Conservation (phyloP, 441 rosid genomes). For the Melianthus villosus region DNA sequence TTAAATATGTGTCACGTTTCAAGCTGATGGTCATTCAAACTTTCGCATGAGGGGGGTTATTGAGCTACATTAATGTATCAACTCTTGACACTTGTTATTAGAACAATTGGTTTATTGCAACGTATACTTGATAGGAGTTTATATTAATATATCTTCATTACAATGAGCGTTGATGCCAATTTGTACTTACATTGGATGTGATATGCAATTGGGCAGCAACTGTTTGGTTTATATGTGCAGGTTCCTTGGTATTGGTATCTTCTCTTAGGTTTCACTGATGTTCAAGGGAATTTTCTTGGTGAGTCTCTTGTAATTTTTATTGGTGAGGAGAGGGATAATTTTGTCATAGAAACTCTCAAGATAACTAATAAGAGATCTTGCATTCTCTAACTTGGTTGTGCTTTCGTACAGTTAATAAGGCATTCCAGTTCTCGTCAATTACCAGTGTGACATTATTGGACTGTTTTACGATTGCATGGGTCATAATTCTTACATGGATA, state of each 20-base stretch:
- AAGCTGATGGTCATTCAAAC: no score
- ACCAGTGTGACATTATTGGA: slow-evolving; percentile 52
- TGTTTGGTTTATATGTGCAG: slow-evolving; percentile 11
- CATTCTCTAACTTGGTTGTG: not conserved
- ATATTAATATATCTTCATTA: no score
- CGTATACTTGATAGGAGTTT: no score
- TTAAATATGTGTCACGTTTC: no score
- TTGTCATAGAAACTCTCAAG: not conserved
- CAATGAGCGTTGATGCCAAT: not conserved
- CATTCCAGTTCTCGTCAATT: slow-evolving; percentile 48
- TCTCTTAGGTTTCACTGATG: slow-evolving; percentile 38
- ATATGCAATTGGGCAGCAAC: not conserved
- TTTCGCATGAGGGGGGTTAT: no score
- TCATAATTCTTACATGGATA: slow-evolving; percentile 34
- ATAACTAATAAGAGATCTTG: not conserved
- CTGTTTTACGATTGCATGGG: slow-evolving; percentile 44
- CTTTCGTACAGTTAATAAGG: slow-evolving; percentile 32
- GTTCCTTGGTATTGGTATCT: slow-evolving; percentile 62
- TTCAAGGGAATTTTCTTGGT: slow-evolving; percentile 44
- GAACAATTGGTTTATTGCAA: no score
- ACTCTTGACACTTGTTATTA: no score
- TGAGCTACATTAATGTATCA: no score
- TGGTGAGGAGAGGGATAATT: not conserved
- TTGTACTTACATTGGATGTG: not conserved
- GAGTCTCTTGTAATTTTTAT: slow-evolving; percentile 5